phyloP scores from a whole-genome alignment of 2,329 filamentous ascomycete species.

The Xylaria sp. region DNA sequence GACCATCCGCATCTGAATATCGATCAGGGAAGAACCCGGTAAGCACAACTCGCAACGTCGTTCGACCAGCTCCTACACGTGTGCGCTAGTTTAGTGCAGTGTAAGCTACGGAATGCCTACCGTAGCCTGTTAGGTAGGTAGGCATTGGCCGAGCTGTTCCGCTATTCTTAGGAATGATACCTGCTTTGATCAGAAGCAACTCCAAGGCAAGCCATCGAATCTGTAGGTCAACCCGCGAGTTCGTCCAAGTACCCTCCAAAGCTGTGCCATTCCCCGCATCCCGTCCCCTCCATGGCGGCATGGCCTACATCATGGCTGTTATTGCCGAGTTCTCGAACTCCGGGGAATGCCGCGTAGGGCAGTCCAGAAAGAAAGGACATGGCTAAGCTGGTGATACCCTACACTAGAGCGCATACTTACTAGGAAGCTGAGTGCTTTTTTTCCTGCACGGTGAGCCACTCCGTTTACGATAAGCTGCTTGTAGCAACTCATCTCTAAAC shows the following conservation, averaged over 20 bases:
- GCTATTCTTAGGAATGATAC: neutral
- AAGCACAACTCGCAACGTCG: neutral
- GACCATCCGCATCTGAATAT: neutral
- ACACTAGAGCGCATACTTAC: too few relatives aligned
- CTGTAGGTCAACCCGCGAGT: neutral
- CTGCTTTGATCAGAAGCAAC: neutral
- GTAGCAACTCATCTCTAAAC: neutral
- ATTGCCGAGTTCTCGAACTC: neutral
- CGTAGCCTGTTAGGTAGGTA: too few relatives aligned
- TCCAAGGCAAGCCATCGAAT: neutral
- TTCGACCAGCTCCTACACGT: neutral
- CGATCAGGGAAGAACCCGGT: slow-evolving; percentile 9
- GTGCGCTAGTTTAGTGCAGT: neutral
- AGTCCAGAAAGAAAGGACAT: neutral
- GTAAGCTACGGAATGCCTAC: neutral
- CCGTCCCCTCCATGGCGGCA: neutral
- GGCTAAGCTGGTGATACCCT: too few relatives aligned
- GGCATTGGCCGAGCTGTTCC: too few relatives aligned
- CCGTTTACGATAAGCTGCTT: neutral
- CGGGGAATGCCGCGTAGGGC: neutral
- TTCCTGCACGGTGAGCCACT: neutral
- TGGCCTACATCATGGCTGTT: neutral
- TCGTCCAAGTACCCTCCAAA: neutral
- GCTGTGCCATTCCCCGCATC: neutral
- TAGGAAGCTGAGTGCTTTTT: neutral